phyloP scores from a whole-genome alignment of 192 early-diverging fungal species.

The Mortierella antarctica region DNA sequence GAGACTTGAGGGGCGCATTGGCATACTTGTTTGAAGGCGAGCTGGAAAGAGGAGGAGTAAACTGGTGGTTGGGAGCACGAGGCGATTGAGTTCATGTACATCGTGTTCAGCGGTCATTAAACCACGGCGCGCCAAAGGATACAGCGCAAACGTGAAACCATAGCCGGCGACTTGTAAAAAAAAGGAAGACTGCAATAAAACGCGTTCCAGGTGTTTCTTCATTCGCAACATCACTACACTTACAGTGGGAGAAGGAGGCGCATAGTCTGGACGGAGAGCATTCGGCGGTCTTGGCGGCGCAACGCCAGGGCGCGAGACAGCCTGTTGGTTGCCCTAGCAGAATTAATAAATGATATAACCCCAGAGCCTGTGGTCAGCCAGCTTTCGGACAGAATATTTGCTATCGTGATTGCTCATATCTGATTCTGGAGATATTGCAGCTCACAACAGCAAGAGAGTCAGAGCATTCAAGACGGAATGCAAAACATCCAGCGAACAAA shows the following conservation, averaged over 20 bases:
- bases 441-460: constrained; percentile 2
- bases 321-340: constrained; percentile 24
- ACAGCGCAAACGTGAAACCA: too few relatives aligned
- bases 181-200: constrained; percentile 23
- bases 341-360: not conserved
- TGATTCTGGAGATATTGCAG: not conserved
- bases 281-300: constrained; percentile 49
- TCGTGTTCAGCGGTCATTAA: constrained; percentile 1
- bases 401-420: not conserved
- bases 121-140: not conserved
- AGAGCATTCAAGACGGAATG: constrained; percentile 1
- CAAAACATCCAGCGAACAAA: not conserved
- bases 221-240: constrained; percentile 27
- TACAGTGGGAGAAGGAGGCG: constrained; percentile 50
- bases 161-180: constrained; percentile 3
- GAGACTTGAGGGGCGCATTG: constrained; percentile 20
- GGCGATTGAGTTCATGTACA: constrained; percentile 26
- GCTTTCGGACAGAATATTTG: too few relatives aligned
- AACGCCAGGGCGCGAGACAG: constrained; percentile 36
- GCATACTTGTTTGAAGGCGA: constrained; percentile 44
- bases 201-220: constrained; percentile 26
- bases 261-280: constrained; percentile 43
- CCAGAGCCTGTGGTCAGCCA: too few relatives aligned
- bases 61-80: constrained; percentile 30
- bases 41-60: constrained; percentile 37